Conservation (phyloP, 257 asterid genomes). For the Solanum gandarillasii region DNA sequence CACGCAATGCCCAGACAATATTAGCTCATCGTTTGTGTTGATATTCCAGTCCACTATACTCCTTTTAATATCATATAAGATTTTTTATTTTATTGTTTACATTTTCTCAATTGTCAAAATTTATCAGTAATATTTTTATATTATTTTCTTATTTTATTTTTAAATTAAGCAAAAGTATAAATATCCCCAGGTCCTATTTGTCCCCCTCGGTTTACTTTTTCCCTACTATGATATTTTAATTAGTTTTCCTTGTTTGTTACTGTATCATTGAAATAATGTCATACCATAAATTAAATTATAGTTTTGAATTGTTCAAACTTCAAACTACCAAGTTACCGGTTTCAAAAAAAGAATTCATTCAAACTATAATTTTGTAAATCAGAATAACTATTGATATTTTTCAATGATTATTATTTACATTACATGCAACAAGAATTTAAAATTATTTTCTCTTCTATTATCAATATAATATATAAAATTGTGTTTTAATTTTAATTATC, state of each 20-base stretch:
- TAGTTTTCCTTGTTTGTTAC: not conserved
- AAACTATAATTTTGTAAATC: not conserved
- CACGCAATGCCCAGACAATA: not conserved
- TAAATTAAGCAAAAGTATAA: not conserved
- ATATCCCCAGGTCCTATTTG: not conserved
- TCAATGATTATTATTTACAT: not conserved
- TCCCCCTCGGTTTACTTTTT: not conserved
- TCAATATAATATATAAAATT: not conserved
- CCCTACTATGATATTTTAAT: not conserved
- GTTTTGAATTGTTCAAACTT: not conserved
- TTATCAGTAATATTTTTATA: not conserved
- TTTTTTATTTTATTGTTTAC: not conserved
- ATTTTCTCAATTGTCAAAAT: not conserved
- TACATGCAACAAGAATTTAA: not conserved
- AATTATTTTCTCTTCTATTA: not conserved
- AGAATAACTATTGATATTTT: not conserved
- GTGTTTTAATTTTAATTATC: not conserved
- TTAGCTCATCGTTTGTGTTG: not conserved
- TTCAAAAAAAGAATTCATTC: not conserved
- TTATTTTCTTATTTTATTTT: not conserved
- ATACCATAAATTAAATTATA: not conserved
- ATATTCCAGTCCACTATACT: not conserved
- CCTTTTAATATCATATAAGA: not conserved
- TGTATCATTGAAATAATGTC: not conserved
- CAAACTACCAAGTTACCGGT: not conserved